These are phyloP conservation scores for Neospermospora avenae DNA, from an alignment of 2,329 filamentous ascomycete species.

Conservation along the genomic window DNA sequence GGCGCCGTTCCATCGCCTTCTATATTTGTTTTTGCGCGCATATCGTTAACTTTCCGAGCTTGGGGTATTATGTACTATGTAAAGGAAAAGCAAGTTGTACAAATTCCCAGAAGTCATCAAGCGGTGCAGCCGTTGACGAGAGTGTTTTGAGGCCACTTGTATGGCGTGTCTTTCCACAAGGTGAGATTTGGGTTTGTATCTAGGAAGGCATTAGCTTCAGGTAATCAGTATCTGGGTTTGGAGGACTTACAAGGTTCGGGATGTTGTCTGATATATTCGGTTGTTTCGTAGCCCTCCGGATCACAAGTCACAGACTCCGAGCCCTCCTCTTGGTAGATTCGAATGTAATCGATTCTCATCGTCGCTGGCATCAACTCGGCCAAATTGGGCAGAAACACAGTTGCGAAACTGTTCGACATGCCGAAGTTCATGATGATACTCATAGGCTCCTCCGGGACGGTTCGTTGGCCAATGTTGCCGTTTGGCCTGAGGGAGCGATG, in stretches of 20 bases:
- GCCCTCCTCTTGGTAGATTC: slow-evolving; percentile 65
- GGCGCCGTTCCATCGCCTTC: slow-evolving; percentile 13
- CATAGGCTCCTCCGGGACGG: slow-evolving; percentile 66
- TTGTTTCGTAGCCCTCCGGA: slow-evolving; percentile 63
- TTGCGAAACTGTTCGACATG: slow-evolving; percentile 64
- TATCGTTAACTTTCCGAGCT: slow-evolving; percentile 23
- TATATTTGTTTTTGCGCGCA: slow-evolving; percentile 25
- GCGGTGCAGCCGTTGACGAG: slow-evolving; percentile 53
- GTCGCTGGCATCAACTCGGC: slow-evolving; percentile 55
- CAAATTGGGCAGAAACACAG: slow-evolving; percentile 56
- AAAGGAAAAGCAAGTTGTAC: slow-evolving; percentile 22
- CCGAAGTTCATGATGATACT: slow-evolving; percentile 66
- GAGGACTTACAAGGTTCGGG: slow-evolving; percentile 49
- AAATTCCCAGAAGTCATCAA: slow-evolving; percentile 13
- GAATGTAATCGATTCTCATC: slow-evolving; percentile 67
- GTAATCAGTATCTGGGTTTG: background rate
- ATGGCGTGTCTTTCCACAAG: slow-evolving; percentile 51
- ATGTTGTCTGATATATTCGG: slow-evolving; percentile 62
- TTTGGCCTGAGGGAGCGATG: slow-evolving; percentile 60
- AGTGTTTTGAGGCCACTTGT: slow-evolving; percentile 58
- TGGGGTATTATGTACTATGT: slow-evolving; percentile 13
- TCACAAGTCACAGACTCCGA: slow-evolving; percentile 62
- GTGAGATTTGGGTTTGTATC: slow-evolving; percentile 60
- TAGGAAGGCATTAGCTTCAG: slow-evolving; percentile 18
- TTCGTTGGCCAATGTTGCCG: slow-evolving; percentile 64